phyloP scores from a whole-genome alignment of 2,329 filamentous ascomycete species.

The Aureobasidium sp. region DNA sequence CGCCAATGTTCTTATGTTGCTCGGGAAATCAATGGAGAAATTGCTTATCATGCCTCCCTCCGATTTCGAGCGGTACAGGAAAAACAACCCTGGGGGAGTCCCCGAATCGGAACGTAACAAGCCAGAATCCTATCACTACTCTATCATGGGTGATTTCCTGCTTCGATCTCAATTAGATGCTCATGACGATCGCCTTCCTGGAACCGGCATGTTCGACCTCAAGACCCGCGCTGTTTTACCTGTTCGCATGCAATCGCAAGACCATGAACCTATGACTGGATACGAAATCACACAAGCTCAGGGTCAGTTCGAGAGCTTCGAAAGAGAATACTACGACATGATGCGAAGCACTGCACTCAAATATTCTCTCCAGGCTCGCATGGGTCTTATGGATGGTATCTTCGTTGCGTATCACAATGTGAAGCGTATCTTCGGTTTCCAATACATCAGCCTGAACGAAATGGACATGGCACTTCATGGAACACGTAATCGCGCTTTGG shows the following conservation, averaged over 20 bases:
- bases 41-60: constrained; percentile 75
- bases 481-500: constrained; percentile 57
- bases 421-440: constrained; percentile 91
- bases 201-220: constrained; percentile 89
- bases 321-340: constrained; percentile 96
- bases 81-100: constrained; percentile 59
- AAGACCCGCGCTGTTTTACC: constrained; percentile 90
- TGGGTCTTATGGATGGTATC: constrained; percentile 97
- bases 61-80: constrained; percentile 79
- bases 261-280: constrained; percentile 67
- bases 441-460: constrained; percentile 79
- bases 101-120: constrained; percentile 64
- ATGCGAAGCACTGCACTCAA: constrained; percentile 90
- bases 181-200: constrained; percentile 75
- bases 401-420: constrained; percentile 97
- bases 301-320: constrained; percentile 83
- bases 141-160: constrained; percentile 76
- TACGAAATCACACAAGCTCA: constrained; percentile 76
- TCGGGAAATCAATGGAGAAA: constrained; percentile 96
- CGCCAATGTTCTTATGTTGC: constrained; percentile 79
- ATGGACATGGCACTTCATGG: constrained; percentile 91
- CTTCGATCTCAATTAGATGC: constrained; percentile 95
- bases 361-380: constrained; percentile 91
- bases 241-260: constrained; percentile 75
- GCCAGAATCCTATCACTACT: constrained; percentile 80